phyloP scores from a whole-genome alignment of 2,329 filamentous ascomycete genomes.

The Meredithiella fracta region DNA sequence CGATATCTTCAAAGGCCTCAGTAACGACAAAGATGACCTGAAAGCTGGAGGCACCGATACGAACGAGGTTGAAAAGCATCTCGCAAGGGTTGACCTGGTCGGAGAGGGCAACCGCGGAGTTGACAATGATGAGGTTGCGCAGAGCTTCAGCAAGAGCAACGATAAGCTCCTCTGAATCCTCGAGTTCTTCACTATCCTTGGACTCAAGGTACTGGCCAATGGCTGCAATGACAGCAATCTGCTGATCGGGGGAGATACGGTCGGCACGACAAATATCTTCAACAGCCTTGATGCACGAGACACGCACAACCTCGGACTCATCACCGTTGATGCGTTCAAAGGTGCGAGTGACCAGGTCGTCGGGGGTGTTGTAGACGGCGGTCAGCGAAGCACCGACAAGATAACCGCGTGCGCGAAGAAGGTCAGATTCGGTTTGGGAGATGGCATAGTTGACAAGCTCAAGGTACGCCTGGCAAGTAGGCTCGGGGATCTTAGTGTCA shows the following conservation, averaged over 20 bases:
- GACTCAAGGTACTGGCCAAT: constrained; percentile 58
- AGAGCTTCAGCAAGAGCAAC: constrained; percentile 80
- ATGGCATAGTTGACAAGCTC: constrained; percentile 68
- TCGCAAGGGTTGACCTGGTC: constrained; percentile 60
- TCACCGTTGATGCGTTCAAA: constrained; percentile 62
- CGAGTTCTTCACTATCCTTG: constrained; percentile 68
- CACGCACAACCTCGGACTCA: constrained; percentile 73
- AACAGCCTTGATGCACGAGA: constrained; percentile 74
- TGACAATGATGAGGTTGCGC: constrained; percentile 64
- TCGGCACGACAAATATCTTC: constrained; percentile 47
- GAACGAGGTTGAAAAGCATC: constrained; percentile 74
- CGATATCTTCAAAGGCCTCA: constrained; percentile 83
- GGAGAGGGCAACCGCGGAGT: constrained; percentile 57
- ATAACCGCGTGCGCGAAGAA: constrained; percentile 75
- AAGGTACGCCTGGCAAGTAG: constrained; percentile 59
- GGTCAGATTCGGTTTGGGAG: constrained; percentile 48
- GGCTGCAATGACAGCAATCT: constrained; percentile 43
- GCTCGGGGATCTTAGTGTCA: constrained; percentile 66
- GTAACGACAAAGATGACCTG: constrained; percentile 76
- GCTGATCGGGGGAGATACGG: constrained; percentile 36
- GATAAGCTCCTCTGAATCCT: constrained; percentile 81
- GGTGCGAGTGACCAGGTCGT: constrained; percentile 51
- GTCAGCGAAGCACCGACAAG: constrained; percentile 69
- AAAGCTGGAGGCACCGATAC: constrained; percentile 76
- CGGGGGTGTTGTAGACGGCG: constrained; percentile 47